Base-by-base conservation (phyloP, 2,329 filamentous ascomycete species). In the Cadophora luteo-olivacea region DNA sequence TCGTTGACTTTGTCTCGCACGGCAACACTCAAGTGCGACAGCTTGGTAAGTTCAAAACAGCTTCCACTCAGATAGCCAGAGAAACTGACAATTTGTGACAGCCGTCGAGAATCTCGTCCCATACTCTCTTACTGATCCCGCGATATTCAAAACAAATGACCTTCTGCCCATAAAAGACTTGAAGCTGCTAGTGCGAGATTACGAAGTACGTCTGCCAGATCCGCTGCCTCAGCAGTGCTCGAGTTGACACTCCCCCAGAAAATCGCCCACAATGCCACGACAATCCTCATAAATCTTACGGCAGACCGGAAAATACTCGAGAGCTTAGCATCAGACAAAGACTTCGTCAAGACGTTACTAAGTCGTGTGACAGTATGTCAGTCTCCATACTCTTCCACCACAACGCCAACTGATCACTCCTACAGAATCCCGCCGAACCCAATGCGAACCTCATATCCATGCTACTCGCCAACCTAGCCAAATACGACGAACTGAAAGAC, bases 181-280 rank as follows among this genome's bases (percentile, higher is more conserved):
- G 69, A 98, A 97, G 79, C 85, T 97, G 3, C 82, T 98, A 32
- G 86, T 96, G 48, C 89, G 89, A 77, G 96, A 98, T 79, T 92
- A 97, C 77, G 85, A 89, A 61, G 92, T 96, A 82, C 77, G 11
- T 24, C 36, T 19, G 45, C 38, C 29, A 29, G 3, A 29, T 9
- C 36, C 36, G 55, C 29, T 29, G 29, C 33, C 38, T 62, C 51
- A 48, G 33, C 12, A 45, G 25, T 22, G 14, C 22, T 22, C 33
- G 38, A 73, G 45, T 69, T 75, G 49, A 77, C 45, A 55, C 51
- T 16, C 25, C 16, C 55, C 4, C 71, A 97, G 89, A 89, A 91
- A 79, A 97, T 97, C 70, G 92, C 95, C n/a, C 93, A 96, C 79
- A 92, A 97, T 88, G 94, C 92, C 48, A 82, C 97, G 73, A 97